Percentiles rank a stretch among this genome's conserved stretches.
phyloP scores from a whole-genome alignment of 2,329 filamentous ascomycete species.

The Exophiala viscosa region DNA sequence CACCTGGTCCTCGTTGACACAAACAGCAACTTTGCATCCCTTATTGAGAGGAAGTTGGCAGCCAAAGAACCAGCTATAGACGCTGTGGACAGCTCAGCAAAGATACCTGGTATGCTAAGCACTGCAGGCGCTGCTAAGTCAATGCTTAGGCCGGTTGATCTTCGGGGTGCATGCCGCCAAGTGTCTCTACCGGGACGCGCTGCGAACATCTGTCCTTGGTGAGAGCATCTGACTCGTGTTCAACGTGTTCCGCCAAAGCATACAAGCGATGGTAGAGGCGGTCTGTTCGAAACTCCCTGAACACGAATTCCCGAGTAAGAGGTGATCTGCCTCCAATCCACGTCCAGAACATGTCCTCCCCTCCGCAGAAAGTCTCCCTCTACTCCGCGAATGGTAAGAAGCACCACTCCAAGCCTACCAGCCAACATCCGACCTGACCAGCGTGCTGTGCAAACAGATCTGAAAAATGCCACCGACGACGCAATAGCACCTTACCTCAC shows the following conservation, averaged over 20 bases:
- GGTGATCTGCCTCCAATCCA: not conserved
- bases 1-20: too few relatives aligned
- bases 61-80: too few relatives aligned
- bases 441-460: constrained; percentile 55
- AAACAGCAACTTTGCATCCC: too few relatives aligned
- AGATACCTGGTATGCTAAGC: not conserved
- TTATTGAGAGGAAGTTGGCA: too few relatives aligned
- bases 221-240: not conserved
- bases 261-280: too few relatives aligned
- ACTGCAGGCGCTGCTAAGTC: not conserved
- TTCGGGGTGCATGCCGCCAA: not conserved
- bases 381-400: constrained; percentile 44
- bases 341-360: constrained; percentile 6
- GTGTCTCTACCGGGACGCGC: not conserved
- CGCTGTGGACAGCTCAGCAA: not conserved
- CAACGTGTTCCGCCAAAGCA: too few relatives aligned
- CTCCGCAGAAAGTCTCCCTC: constrained; percentile 40
- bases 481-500: constrained; percentile 91
- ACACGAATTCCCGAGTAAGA: not conserved
- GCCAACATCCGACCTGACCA: not conserved
- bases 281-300: not conserved
- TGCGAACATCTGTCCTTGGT: not conserved
- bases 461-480: constrained; percentile 96
- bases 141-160: not conserved
- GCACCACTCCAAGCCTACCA: not conserved